These are phyloP conservation scores for Gossypium turneri DNA, from an alignment of 345 rosid species.

Conservation along the genomic window DNA sequence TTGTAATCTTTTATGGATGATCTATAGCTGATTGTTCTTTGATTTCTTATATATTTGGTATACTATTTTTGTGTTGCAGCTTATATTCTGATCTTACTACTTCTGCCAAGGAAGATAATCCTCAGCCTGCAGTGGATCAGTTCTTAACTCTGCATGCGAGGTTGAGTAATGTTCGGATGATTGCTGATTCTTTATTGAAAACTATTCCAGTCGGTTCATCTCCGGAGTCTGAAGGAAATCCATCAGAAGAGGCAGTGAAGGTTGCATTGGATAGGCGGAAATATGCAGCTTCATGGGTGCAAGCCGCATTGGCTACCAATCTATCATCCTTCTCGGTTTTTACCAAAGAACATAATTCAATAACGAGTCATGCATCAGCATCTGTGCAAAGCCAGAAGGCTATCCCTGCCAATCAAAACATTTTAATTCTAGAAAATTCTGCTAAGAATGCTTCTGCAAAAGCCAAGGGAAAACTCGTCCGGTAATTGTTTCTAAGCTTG, in stretches of 20 bases:
- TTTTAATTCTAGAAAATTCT: conserved; percentile 54
- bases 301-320: conserved; percentile 81
- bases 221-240: conserved; percentile 46
- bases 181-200: conserved; percentile 63
- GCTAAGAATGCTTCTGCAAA: conserved; percentile 40
- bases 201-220: conserved; percentile 39
- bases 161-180: conserved; percentile 46
- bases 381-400: conserved; percentile 37
- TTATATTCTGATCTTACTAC: conserved; percentile 62
- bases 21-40: background rate
- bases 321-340: conserved; percentile 72
- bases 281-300: conserved; percentile 77
- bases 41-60: background rate
- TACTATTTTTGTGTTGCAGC: conserved; percentile 39
- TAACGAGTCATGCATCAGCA: conserved; percentile 10
- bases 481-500: conserved; percentile 60
- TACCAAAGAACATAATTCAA: conserved; percentile 37
- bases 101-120: conserved; percentile 82
- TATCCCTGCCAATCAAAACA: conserved; percentile 36
- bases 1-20: background rate
- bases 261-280: conserved; percentile 53
- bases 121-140: conserved; percentile 81
- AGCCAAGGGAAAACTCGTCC: conserved; percentile 49
- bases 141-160: conserved; percentile 70
- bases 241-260: conserved; percentile 69